Evolutionary conservation across 2,329 filamentous ascomycete genomes (phyloP), one percentile per base, ranked within the genome.

Genomic region (Ophiostoma australiae): DNA sequence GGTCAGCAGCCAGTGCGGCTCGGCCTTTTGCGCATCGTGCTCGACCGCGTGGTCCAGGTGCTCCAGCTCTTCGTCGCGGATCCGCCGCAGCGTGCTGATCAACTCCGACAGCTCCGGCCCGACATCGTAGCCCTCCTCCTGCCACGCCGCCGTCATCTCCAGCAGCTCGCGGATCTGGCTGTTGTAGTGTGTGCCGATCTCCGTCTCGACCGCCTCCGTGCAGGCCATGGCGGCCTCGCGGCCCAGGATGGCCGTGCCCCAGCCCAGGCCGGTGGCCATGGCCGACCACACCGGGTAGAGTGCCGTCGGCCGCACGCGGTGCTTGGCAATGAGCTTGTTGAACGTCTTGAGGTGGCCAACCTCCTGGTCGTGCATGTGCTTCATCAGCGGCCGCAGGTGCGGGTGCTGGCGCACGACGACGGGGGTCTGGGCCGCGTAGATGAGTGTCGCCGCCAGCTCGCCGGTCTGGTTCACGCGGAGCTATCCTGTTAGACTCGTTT

Each of bases 341-440:
- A 98, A 99, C 48, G 90, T 95, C 4, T 83, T 80, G 76, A 98
- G 89, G 80, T 99, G 95, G 10, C 89, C 90, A 15, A 88, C 93
- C 83, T 99, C 95, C 80, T 99, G 95, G 77, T 95, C 92, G 83
- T 97, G 94, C 95, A 99, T 99, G 85, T 98, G 95, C 76, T 90
- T 88, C 93, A 99, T 97, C 41, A 98, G 82, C 0, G 93, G 91
- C 7, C 92, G 90, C 23, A 99, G 89, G 78, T 97, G 91, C 0
- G 95, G 94, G 79, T 97, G 90, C 4, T 90, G 87, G 74, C 87
- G 86, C 71, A 93, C 84, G 69, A 98, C 82, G n/a, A 90, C 87
- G 0, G 94, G 93, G 0, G 89, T 94, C 80, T 99, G 95, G 1
- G 92, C 90, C 1, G 88, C 89, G 83, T 98, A 99, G 80, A 99